phyloP scores from a whole-genome alignment of 2,329 filamentous ascomycete genomes.

The Byssoonygena ceratinophila region DNA sequence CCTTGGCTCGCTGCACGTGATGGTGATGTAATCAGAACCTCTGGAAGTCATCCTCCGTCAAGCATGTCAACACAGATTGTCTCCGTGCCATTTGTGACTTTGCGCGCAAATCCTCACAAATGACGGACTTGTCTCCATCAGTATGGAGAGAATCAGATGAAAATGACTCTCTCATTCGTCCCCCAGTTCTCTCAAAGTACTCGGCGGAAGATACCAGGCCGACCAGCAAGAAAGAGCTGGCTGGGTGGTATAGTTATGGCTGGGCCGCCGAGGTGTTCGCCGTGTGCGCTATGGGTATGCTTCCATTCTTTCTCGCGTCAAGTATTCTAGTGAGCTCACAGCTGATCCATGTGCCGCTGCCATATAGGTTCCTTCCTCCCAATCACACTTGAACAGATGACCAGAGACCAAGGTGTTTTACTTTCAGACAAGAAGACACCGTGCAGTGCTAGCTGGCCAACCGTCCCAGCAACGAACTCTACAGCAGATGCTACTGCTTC shows the following conservation, averaged over 20 bases:
- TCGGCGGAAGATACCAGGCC: constrained; percentile 65
- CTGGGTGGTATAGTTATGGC: constrained; percentile 91
- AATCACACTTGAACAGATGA: constrained; percentile 85
- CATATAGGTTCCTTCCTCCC: constrained; percentile 77
- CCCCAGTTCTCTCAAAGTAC: not conserved
- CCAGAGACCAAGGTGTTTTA: constrained; percentile 81
- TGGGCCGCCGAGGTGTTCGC: constrained; percentile 96
- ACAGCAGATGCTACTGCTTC: constrained; percentile 15
- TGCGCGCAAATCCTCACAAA: not conserved
- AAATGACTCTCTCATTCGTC: constrained; percentile 3
- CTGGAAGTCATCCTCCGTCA: not conserved
- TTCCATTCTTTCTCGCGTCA: not conserved
- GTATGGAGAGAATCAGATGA: constrained; percentile 7
- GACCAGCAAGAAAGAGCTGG: constrained; percentile 76
- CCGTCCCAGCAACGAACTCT: constrained; percentile 21
- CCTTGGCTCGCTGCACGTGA: not conserved
- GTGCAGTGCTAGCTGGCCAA: constrained; percentile 56
- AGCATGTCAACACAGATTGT: not conserved
- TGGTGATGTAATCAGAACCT: not conserved
- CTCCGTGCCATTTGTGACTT: not conserved
- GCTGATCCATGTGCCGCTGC: not conserved
- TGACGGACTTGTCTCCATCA: constrained; percentile 1
- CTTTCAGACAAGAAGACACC: constrained; percentile 64
- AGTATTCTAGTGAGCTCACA: not conserved
- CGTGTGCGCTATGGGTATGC: constrained; percentile 65